These are phyloP conservation scores for Tricholomella constricta DNA, from an alignment of 768 basidiomycete genomes.

Conservation along the genomic window DNA sequence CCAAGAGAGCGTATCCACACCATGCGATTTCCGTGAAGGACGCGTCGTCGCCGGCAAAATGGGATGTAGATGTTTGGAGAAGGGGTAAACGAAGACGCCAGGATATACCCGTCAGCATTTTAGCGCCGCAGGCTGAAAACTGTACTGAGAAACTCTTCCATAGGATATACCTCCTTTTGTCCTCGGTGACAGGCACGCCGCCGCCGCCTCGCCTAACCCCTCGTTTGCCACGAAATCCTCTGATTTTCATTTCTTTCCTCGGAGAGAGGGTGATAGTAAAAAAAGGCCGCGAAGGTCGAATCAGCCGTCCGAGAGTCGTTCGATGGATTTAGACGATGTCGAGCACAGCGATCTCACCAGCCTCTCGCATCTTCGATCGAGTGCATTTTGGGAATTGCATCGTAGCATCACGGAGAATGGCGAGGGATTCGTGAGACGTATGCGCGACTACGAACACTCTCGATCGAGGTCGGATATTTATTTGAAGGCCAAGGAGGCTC, in stretches of 20 bases:
- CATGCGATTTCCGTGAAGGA: slow-evolving; percentile 31
- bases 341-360: slow-evolving; percentile 26
- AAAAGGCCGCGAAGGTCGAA: slow-evolving; percentile 20
- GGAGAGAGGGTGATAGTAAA: slow-evolving; percentile 16
- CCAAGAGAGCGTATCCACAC: slow-evolving; percentile 53
- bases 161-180: slow-evolving; percentile 21
- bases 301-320: slow-evolving; percentile 8
- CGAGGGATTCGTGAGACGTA: slow-evolving; percentile 67
- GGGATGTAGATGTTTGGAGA: slow-evolving; percentile 56
- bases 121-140: slow-evolving; percentile 2
- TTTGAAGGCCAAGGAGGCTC: slow-evolving; percentile 39
- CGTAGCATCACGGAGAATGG: slow-evolving; percentile 63
- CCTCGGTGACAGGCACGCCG: slow-evolving; percentile 4
- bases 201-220: slow-evolving; percentile 23
- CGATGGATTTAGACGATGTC: slow-evolving; percentile 17
- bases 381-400: slow-evolving; percentile 67
- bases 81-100: slow-evolving; percentile 56
- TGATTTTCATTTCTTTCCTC: slow-evolving; percentile 48
- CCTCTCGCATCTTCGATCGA: slow-evolving; percentile 52
- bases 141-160: slow-evolving; percentile 4
- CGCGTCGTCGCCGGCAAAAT: slow-evolving; percentile 41
- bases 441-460: slow-evolving; percentile 70
- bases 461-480: slow-evolving; percentile 43
- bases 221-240: slow-evolving; percentile 49
- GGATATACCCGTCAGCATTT: slow-evolving; percentile 45